Percentiles rank a stretch among this genome's conserved stretches.
Conservation (phyloP, 352 stramenopile species). For the Phytophthora pisi region DNA sequence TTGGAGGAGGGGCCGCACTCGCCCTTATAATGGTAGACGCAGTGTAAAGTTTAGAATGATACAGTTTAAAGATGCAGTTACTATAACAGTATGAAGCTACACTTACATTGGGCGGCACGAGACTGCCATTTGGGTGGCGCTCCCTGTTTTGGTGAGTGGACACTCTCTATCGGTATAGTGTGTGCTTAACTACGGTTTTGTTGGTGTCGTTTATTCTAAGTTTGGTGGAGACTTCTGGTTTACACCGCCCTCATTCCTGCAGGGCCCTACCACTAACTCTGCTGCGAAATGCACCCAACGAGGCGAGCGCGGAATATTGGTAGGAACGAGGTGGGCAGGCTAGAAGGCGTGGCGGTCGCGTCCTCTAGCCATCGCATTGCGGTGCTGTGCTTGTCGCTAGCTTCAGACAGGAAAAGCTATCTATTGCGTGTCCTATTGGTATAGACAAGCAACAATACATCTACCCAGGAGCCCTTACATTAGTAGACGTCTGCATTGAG, state of each 20-base stretch:
- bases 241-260: neutral
- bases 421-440: no score
- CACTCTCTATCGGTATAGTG: neutral
- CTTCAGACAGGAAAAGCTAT: no score
- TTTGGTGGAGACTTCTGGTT: neutral
- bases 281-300: no score
- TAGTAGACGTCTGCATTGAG: no score
- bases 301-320: no score
- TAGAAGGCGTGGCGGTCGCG: no score
- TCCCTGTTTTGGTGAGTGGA: neutral
- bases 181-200: neutral
- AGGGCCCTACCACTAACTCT: no score
- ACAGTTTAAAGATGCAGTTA: neutral
- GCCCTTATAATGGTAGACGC: constrained; percentile 50
- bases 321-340: no score
- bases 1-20: neutral
- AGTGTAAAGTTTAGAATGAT: neutral
- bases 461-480: no score
- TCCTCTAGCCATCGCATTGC: no score
- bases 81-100: neutral
- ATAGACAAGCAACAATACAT: no score
- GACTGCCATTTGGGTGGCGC: neutral
- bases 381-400: no score
- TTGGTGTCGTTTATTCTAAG: neutral
- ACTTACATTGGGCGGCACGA: neutral